Percentiles rank a stretch among this genome's conserved stretches.
Conservation (phyloP, 1,284 basidiomycete species). For the Cutaneotrichosporon mucoides region DNA sequence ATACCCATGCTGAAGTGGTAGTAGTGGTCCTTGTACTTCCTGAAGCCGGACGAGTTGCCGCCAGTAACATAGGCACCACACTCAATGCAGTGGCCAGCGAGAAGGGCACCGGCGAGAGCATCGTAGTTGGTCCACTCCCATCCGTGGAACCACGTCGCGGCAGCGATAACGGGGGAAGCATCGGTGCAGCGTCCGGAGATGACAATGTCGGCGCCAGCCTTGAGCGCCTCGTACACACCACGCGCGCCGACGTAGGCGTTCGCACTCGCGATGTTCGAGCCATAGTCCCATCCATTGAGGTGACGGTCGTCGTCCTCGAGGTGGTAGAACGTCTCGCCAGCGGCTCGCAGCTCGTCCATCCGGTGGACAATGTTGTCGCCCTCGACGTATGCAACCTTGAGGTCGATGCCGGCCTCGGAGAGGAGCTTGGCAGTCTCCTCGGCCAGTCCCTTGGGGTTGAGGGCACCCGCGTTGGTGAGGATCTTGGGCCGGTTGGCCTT, state of each 20-base stretch:
- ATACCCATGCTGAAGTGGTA: conserved; percentile 28
- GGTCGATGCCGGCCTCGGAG: conserved; percentile 1
- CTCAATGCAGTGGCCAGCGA: conserved; percentile 25
- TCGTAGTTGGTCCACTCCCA: conserved; percentile 24
- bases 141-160: conserved; percentile 26
- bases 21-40: conserved; percentile 16
- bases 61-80: conserved; percentile 30
- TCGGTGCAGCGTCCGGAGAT: conserved; percentile 31
- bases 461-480: conserved; percentile 23
- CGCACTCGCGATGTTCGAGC: conserved; percentile 3
- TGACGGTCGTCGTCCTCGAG: conserved; percentile 12
- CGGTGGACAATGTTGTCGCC: conserved; percentile 18
- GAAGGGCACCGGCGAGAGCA: conserved; percentile 23
- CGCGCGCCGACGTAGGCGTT: conserved; percentile 20
- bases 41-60: conserved; percentile 29
- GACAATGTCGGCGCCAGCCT: conserved; percentile 29
- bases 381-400: conserved; percentile 17
- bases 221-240: conserved; percentile 12
- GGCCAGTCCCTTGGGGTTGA: conserved; percentile 20
- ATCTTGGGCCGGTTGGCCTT: conserved; percentile 16
- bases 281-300: conserved; percentile 11
- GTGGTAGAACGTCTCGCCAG: conserved; percentile 18
- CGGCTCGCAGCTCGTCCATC: conserved; percentile 7
- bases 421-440: conserved; percentile 12
- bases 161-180: conserved; percentile 23